Percentiles rank a stretch among this genome's conserved stretches.
Conservation (phyloP, 2,329 filamentous ascomycete genomes). For the Exophiala mesophila region DNA sequence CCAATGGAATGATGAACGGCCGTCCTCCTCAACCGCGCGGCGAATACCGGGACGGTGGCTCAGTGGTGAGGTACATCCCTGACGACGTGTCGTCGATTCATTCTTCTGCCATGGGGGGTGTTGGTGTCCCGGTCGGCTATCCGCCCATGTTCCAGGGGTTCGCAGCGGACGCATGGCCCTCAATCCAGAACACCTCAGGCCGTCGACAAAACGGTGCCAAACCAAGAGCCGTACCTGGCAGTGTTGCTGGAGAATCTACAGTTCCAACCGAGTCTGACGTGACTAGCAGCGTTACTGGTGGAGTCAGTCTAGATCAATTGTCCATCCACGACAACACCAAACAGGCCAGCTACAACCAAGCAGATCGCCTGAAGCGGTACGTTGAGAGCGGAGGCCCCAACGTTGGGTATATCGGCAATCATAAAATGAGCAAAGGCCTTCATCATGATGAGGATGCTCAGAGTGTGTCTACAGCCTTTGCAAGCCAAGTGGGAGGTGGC, state of each 20-base stretch:
- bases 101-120: constrained; percentile 81
- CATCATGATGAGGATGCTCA: constrained; percentile 84
- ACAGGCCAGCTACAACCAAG: constrained; percentile 70
- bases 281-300: constrained; percentile 71
- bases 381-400: constrained; percentile 78
- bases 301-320: constrained; percentile 72
- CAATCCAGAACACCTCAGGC: constrained; percentile 59
- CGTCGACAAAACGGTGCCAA: constrained; percentile 63
- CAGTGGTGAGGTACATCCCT: constrained; percentile 89
- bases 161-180: constrained; percentile 79
- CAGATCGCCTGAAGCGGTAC: constrained; percentile 88
- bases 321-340: constrained; percentile 67
- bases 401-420: constrained; percentile 59
- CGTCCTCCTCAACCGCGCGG: constrained; percentile 44
- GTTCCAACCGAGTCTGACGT: constrained; percentile 87
- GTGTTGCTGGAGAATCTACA: constrained; percentile 85
- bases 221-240: constrained; percentile 64
- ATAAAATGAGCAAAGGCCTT: constrained; percentile 44
- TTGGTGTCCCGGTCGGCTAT: constrained; percentile 74
- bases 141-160: constrained; percentile 96
- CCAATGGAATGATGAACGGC: constrained; percentile 49
- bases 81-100: constrained; percentile 97
- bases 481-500: constrained; percentile 77
- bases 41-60: constrained; percentile 67
- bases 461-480: constrained; percentile 93